These are phyloP conservation scores for Lasiosphaeria hispida DNA, from an alignment of 495 filamentous ascomycete genomes.

Conservation along the genomic window DNA sequence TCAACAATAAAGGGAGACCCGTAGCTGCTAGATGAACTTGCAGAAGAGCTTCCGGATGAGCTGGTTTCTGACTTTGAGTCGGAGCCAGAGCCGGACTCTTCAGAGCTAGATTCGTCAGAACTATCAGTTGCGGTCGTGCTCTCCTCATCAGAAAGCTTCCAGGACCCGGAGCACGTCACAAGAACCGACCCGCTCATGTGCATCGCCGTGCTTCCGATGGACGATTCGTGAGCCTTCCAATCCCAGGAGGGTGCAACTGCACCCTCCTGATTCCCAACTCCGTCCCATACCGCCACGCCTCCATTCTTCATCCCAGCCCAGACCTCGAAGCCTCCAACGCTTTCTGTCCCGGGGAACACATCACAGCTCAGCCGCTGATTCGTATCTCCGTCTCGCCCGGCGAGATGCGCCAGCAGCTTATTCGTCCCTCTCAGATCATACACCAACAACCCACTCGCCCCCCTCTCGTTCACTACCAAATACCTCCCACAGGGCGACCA, in stretches of 20 bases:
- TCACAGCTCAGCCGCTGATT: conserved; percentile 81
- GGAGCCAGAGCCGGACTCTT: background rate
- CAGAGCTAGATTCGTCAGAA: conserved; percentile 12
- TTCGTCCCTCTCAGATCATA: conserved; percentile 81
- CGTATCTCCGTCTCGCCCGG: conserved; percentile 65
- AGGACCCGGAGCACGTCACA: conserved; percentile 71
- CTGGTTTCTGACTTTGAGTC: background rate
- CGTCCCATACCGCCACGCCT: conserved; percentile 70
- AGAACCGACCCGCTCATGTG: conserved; percentile 66
- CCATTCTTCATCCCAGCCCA: conserved; percentile 88
- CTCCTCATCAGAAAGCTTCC: conserved; percentile 33
- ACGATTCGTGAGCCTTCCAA: conserved; percentile 56
- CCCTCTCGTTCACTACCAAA: conserved; percentile 81
- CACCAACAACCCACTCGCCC: conserved; percentile 67
- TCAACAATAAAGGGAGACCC: conserved; percentile 19
- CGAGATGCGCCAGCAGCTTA: conserved; percentile 64
- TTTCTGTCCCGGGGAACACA: conserved; percentile 48
- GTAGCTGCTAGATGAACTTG: conserved; percentile 11
- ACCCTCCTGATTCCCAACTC: conserved; percentile 55
- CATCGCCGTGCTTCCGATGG: conserved; percentile 61
- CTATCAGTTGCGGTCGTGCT: conserved; percentile 2
- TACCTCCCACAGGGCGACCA: conserved; percentile 91
- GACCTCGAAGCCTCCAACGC: conserved; percentile 60
- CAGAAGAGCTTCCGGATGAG: too few relatives aligned
- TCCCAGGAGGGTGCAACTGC: conserved; percentile 54